Base-by-base conservation (phyloP, 2,329 filamentous ascomycete species). In the Pseudogymnoascus sp. region DNA sequence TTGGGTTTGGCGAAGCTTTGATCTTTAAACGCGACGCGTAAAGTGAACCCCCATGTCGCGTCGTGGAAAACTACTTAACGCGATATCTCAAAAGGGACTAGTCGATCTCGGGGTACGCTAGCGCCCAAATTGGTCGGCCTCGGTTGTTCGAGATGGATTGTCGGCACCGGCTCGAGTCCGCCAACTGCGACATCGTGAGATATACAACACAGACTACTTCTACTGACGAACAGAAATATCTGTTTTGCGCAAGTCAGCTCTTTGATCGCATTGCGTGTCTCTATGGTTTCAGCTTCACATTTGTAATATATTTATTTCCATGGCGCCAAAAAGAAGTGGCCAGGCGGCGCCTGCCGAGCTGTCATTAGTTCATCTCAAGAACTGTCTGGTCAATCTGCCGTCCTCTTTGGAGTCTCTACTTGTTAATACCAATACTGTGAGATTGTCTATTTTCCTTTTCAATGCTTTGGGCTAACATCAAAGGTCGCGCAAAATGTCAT, bases 401-500 rank as follows among this genome's bases (percentile, higher is more conserved):
- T 77, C 89, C 4, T 88, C 90, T 27, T 80, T 99, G 62, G 92
- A 95, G 62, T 87, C 90, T 36, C 77, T 96, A 61, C 83, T 99
- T 59, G 85, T 93, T 68, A 96, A 92, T 76, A 84, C 92, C 69
- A 95, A 97, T 73, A 92, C 92, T 45, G 90, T 96, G 80, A 76
- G 88, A 39, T 39, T 62, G 48, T 64, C 40, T 58, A n/a, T 25
- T 12, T 27, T 12, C 21, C 45, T 21, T 55, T 8, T 33, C 48
- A 55, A 33, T 55, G 48, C 15, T n/a, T 64, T 18, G 10, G 29
- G 63, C 61, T 64, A 15, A 69, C 59, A 15, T 45, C 45, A 25
- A 48, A 95, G 91, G 83, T 92, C 64, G 90, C 89, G 35, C 94
- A 99, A 77, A 96, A 97, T 88, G 90, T 97, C 69, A 84, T 97